phyloP scores from a whole-genome alignment of 108 stramenopile species.

The Pseudonitzschia delicatissima region DNA sequence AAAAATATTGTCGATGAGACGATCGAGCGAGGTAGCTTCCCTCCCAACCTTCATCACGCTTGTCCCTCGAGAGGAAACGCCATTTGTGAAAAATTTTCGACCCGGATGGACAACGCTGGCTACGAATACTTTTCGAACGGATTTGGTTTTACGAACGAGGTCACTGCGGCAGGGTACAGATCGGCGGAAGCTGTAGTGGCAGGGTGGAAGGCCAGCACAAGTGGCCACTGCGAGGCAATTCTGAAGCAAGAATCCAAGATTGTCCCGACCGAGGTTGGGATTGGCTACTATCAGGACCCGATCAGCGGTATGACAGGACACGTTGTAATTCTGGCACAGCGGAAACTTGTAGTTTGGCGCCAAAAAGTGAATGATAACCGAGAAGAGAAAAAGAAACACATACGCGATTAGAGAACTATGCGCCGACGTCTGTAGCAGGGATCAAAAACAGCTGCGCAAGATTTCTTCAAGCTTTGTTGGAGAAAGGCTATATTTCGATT shows the following conservation, averaged over 20 bases:
- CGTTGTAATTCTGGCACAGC: background rate
- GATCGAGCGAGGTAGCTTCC: background rate
- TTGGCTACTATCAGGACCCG: slow-evolving; percentile 1
- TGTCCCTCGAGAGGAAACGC: too few relatives aligned
- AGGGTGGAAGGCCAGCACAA: background rate
- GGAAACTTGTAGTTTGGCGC: too few relatives aligned
- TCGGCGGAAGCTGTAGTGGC: background rate
- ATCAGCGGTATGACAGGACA: background rate
- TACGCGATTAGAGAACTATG: too few relatives aligned
- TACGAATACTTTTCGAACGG: background rate
- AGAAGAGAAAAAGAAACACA: too few relatives aligned
- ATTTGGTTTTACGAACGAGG: background rate
- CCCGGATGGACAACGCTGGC: background rate
- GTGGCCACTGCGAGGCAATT: slow-evolving; percentile 5
- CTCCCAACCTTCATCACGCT: slow-evolving; percentile 1
- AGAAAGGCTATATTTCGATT: too few relatives aligned
- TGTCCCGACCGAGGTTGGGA: slow-evolving; percentile 1
- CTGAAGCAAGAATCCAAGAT: slow-evolving; percentile 4
- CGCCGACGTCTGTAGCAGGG: too few relatives aligned
- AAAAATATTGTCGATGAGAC: slow-evolving; percentile 1
- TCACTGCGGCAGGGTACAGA: background rate
- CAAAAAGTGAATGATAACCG: too few relatives aligned
- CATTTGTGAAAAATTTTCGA: slow-evolving; percentile 5
- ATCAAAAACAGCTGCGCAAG: too few relatives aligned
- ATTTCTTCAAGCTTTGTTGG: too few relatives aligned